phyloP scores from a whole-genome alignment of 768 basidiomycete genomes.

The Lyophyllum atratum region DNA sequence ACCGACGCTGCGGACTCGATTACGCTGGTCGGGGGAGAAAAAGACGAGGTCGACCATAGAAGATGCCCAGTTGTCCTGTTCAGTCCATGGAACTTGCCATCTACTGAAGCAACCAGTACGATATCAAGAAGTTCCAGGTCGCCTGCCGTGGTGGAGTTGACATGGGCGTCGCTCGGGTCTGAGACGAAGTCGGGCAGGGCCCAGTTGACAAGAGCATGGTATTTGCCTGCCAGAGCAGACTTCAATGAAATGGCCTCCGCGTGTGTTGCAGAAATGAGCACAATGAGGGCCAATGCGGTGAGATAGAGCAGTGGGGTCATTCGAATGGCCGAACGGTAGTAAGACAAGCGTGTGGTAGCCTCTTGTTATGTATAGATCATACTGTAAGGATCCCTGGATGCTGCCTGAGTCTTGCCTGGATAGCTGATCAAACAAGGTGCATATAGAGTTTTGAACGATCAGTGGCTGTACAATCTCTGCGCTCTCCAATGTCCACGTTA shows the following conservation, averaged over 20 bases:
- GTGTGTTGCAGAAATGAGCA: background rate
- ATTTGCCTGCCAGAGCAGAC: too few relatives aligned
- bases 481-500: background rate
- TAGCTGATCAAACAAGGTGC: background rate
- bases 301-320: background rate
- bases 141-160: too few relatives aligned
- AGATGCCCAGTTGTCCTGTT: slow-evolving; percentile 81
- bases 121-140: slow-evolving; percentile 76
- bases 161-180: too few relatives aligned
- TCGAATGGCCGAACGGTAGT: background rate
- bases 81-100: slow-evolving; percentile 93
- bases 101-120: slow-evolving; percentile 91
- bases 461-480: background rate
- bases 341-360: too few relatives aligned
- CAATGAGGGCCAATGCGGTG: background rate
- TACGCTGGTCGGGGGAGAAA: slow-evolving; percentile 40
- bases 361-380: too few relatives aligned
- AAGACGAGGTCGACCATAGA: slow-evolving; percentile 86
- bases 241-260: too few relatives aligned
- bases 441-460: background rate
- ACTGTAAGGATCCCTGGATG: too few relatives aligned
- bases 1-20: slow-evolving; percentile 51
- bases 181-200: too few relatives aligned
- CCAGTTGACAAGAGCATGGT: too few relatives aligned
- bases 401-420: background rate